Evolutionary conservation across 176 grass and related monocot genomes (phyloP).

Genomic region (Miscanthus lutarioriparius): DNA sequence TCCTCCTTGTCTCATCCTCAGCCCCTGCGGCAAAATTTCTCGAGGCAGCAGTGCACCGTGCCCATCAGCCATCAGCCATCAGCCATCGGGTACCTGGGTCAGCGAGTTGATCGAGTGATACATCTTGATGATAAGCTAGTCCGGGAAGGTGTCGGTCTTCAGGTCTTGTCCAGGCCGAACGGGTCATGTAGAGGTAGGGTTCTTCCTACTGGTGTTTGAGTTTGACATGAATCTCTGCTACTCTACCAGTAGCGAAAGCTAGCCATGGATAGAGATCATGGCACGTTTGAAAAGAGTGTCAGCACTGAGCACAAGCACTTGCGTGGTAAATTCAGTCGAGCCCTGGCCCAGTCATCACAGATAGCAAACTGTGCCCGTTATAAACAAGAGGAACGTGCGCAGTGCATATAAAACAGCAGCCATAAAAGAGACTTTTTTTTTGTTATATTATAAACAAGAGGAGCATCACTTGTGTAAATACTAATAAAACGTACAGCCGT

Average conservation of each 20-base stretch:
- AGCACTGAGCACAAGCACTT: neutral
- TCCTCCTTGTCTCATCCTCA: no score
- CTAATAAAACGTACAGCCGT: neutral
- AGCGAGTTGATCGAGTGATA: neutral
- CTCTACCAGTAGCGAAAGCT: no score
- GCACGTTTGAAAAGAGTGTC: no score
- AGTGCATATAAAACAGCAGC: neutral
- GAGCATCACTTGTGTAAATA: neutral
- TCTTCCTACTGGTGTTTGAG: neutral
- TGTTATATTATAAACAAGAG: neutral
- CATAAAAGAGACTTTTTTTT: conserved; percentile 14
- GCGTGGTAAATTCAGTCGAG: no score
- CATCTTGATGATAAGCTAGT: no score
- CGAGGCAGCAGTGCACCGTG: neutral
- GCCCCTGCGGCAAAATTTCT: no score
- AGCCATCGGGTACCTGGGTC: no score
- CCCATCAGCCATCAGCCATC: neutral
- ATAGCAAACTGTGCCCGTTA: no score
- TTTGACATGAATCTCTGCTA: neutral
- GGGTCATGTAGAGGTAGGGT: conserved; percentile 28
- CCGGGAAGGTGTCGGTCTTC: conserved; percentile 29
- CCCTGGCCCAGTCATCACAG: no score
- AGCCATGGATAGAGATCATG: no score
- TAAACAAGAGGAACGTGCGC: no score
- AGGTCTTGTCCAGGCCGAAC: conserved; percentile 34